These are phyloP conservation scores for Microcos paniculata DNA, from an alignment of 345 rosid species.

Conservation along the genomic window DNA sequence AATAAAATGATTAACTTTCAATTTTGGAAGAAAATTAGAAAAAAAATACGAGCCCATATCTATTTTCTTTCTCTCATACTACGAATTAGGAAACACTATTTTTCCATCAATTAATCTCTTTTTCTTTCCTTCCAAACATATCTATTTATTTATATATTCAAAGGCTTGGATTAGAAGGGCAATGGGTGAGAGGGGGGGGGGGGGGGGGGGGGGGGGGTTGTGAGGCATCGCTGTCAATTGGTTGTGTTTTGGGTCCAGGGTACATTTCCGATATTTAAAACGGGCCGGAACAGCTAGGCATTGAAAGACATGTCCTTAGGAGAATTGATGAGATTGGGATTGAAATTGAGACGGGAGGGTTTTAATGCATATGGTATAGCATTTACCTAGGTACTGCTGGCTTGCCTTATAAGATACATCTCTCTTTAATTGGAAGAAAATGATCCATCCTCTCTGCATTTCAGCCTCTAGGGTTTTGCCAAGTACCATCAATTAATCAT, in stretches of 20 bases:
- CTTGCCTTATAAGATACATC: not conserved
- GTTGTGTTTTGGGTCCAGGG: slow-evolving; percentile 14
- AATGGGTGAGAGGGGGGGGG: too few relatives aligned
- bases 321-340: not conserved
- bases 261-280: not conserved
- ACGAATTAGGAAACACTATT: too few relatives aligned
- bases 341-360: not conserved
- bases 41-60: too few relatives aligned
- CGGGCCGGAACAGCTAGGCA: slow-evolving; percentile 16
- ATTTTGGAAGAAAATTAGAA: too few relatives aligned
- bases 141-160: too few relatives aligned
- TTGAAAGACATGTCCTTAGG: slow-evolving; percentile 17
- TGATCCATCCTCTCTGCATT: not conserved
- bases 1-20: too few relatives aligned
- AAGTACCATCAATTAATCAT: not conserved
- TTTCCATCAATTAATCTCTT: too few relatives aligned
- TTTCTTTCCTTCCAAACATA: too few relatives aligned
- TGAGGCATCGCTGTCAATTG: slow-evolving; percentile 9
- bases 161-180: too few relatives aligned
- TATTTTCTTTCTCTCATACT: too few relatives aligned
- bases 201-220: too few relatives aligned
- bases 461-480: not conserved
- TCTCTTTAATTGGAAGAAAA: not conserved
- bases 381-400: not conserved
- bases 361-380: not conserved